Base-by-base conservation (phyloP, 1,284 basidiomycete species). In the Leccinum olivaceoglutinosum region DNA sequence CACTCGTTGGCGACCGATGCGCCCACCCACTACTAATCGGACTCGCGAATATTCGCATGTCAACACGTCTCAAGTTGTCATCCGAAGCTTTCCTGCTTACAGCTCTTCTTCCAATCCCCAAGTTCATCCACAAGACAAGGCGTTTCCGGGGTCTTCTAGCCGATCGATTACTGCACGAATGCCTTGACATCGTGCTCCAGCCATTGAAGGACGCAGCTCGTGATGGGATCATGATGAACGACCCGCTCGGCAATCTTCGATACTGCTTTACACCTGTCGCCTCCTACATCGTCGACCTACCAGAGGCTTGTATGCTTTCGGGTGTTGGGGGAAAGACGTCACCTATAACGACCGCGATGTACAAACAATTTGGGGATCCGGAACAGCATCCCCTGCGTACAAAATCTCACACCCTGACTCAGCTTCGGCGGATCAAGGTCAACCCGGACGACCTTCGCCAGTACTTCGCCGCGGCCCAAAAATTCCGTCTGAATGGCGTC, bases 191-290 rank as follows among this genome's bases (percentile, higher is more conserved):
- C 25, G 11, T 60, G 9, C 29, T 63, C 5, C 11, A 29, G 2
- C 63, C 63, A 18, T 16, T 61, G 11, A 64, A 64, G 49, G 4
- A 16, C 4, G 60, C 63, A 4, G 57, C 56, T 21, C 5, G 3
- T 5, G 7, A 61, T 8, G 57, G 63, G 3, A 32, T 51, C 5
- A 60, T 63, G 59, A 51, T 63, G 59, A 51, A 18, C 3, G 56
- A 63, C 18, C 62, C 16, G 1, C 16, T 39, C 5, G 60, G 60
- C 7, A 57, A 64, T 32, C 12, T 44, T 2, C 21, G 11, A 10
- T 55, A 44, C 44, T 63, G 61, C 12, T 60, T 18, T 29, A 63
- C 62, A 14, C 64, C 59, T 18, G 5, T 51, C 9, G 49, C 18
- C 11, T 51, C 49, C 25, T 51, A 51, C 16, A 51, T 51, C 21